Percentiles rank a stretch among this genome's conserved stretches.
These are phyloP conservation scores for Penicillium dipodomyicola DNA, from an alignment of 495 filamentous ascomycete species.

Conservation along the genomic window DNA sequence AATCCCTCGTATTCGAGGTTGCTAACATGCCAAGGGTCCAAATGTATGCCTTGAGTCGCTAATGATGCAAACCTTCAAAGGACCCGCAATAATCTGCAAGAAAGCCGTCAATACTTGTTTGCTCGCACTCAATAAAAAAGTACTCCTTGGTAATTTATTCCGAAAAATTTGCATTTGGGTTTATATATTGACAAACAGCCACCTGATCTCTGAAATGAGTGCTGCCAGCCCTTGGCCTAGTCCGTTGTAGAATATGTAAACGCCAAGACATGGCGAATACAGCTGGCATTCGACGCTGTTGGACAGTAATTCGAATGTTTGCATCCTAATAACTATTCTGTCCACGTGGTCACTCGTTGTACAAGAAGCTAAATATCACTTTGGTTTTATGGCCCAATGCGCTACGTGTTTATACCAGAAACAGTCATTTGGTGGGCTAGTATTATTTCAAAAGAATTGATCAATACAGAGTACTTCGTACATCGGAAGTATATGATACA, in stretches of 20 bases:
- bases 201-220: not conserved
- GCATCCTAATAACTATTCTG: not conserved
- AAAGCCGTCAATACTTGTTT: not conserved
- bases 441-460: not conserved
- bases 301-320: not conserved
- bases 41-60: not conserved
- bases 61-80: not conserved
- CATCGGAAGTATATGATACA: not conserved
- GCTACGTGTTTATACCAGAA: not conserved
- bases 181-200: not conserved
- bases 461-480: not conserved
- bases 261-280: slow-evolving; percentile 6
- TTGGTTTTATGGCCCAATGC: not conserved
- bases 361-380: not conserved
- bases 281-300: not conserved
- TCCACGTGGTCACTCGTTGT: slow-evolving; percentile 9
- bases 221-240: not conserved
- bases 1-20: not conserved
- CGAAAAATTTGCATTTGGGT: not conserved
- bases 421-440: not conserved
- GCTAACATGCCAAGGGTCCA: not conserved
- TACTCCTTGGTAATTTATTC: not conserved
- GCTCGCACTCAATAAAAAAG: not conserved
- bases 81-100: not conserved
- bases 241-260: not conserved